Evolutionary conservation across 495 filamentous ascomycete species (phyloP).

Genomic region (Terfezia boudieri): DNA sequence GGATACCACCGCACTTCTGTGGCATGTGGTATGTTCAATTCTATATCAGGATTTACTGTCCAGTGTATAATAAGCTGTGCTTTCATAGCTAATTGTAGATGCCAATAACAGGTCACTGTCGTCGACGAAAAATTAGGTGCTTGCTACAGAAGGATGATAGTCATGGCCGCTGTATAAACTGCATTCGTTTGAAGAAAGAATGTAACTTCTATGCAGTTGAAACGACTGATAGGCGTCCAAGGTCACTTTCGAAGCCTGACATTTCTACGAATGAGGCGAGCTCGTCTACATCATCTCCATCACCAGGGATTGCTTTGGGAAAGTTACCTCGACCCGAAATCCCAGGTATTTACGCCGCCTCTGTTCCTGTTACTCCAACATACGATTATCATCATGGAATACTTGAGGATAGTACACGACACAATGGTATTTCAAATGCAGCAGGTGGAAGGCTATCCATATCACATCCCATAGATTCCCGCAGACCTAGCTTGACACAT

Average conservation of each 20-base stretch:
- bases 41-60: not conserved
- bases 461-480: conserved; percentile 13
- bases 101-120: conserved; percentile 51
- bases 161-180: conserved; percentile 77
- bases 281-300: conserved; percentile 17
- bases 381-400: conserved; percentile 1
- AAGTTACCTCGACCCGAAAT: conserved; percentile 5
- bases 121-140: conserved; percentile 86
- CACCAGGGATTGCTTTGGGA: conserved; percentile 8
- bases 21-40: conserved; percentile 64
- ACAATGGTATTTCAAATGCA: conserved; percentile 5
- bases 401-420: conserved; percentile 11
- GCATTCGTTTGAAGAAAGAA: conserved; percentile 87
- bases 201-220: conserved; percentile 90
- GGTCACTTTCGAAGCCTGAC: conserved; percentile 18
- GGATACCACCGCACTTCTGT: conserved; percentile 95
- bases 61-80: too few species aligned
- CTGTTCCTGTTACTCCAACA: conserved; percentile 16
- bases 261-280: conserved; percentile 11
- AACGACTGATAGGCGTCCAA: conserved; percentile 15
- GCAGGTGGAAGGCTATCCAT: conserved; percentile 4
- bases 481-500: conserved; percentile 13
- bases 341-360: conserved; percentile 10
- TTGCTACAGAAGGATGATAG: conserved; percentile 55
- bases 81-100: too few species aligned